Base-by-base conservation (phyloP, 2,329 filamentous ascomycete species). In the Fonsecaea nubica region DNA sequence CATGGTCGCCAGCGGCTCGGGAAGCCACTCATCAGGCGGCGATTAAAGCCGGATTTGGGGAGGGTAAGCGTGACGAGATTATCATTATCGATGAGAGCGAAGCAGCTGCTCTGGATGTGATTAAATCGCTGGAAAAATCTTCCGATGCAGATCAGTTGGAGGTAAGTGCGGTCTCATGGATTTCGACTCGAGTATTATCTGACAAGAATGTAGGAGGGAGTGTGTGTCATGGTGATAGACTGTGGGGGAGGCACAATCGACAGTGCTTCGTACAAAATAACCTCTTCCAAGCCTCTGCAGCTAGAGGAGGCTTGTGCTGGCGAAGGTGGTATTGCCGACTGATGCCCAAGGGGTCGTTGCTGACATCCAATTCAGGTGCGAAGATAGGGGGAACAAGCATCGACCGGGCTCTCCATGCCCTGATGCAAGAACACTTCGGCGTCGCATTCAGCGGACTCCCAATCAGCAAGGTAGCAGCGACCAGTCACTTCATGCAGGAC, bases 341-440 rank as follows among this genome's bases (percentile, higher is more conserved):
- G 21, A 33, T 21, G n/a, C 59, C 18, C 13, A 35, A 33, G 1
- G 50, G 2, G 13, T 33, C 9, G n/a, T 35, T 36, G 18, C 33
- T 61, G 45, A 61, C 58, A 21, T 18, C 25, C 8, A 15, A 35
- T 40, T 21, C 18, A 74, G 75, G 76, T 18, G 76, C 67, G 8
- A 79, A 79, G 67, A 75, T 73, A 55, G 77, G 77, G 0, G 75
- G 73, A 1, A 79, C 76, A 3, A 69, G 68, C 9, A 72, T 80
- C 13, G 77, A 80, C 59, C 70, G 77, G 1, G 69, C 74, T 15
- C 75, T 79, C 57, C 73, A 77, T 52, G 55, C 69, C 10, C 72
- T 73, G 58, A 75, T 79, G 73, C 63, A 66, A 2, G 21, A 67
- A 7, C 71, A 60, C 1, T 79, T 77, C 63, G 76, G 76, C 0